These are phyloP conservation scores for Daldinia concentrica DNA, from an alignment of 495 filamentous ascomycete species.

Conservation along the genomic window DNA sequence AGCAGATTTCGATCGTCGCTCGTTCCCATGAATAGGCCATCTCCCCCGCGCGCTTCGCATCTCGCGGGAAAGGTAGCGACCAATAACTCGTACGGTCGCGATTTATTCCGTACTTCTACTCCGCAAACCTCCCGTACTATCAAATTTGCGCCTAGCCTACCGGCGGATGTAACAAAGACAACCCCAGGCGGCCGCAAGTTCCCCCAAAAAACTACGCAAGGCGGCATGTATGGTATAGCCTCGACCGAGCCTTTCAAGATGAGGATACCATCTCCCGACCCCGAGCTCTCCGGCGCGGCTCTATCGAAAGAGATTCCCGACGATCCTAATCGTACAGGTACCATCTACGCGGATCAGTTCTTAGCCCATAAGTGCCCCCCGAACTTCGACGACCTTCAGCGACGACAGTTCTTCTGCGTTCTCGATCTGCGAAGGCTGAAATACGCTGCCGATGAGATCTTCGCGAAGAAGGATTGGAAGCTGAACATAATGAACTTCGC, in stretches of 20 bases:
- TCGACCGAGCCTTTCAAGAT: conserved; percentile 57
- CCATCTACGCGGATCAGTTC: conserved; percentile 61
- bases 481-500: conserved; percentile 62
- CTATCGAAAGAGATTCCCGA: conserved; percentile 56
- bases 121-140: conserved; percentile 42
- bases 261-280: conserved; percentile 57
- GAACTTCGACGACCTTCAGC: conserved; percentile 58
- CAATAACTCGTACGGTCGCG: conserved; percentile 30
- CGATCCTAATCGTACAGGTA: conserved; percentile 51
- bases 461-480: conserved; percentile 62
- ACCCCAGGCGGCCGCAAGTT: conserved; percentile 41
- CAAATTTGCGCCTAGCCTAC: conserved; percentile 51
- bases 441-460: conserved; percentile 62
- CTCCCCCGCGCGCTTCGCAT: conserved; percentile 28
- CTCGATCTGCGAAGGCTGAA: conserved; percentile 62
- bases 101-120: conserved; percentile 54
- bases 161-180: conserved; percentile 34
- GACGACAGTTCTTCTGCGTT: conserved; percentile 63
- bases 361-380: conserved; percentile 58
- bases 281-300: conserved; percentile 57
- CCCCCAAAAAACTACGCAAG: conserved; percentile 38
- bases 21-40: conserved; percentile 39
- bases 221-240: conserved; percentile 49
- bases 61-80: conserved; percentile 27
- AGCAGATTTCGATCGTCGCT: conserved; percentile 46